Evolutionary conservation across 108 stramenopile genomes (phyloP).

Genomic region (Nitzschia sp.): DNA sequence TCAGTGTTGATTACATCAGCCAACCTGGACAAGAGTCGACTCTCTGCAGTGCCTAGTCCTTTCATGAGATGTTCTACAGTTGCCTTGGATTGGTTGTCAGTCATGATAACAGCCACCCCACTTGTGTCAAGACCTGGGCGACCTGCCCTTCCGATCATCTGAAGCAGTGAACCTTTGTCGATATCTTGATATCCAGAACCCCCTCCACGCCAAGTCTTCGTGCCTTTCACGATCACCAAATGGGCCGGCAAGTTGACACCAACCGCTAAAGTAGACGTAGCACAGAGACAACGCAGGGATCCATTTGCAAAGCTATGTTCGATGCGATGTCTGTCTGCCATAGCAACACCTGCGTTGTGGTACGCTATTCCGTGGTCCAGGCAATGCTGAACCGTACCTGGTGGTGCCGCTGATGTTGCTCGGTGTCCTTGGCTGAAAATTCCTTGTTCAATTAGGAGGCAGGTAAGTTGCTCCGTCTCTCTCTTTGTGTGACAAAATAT

Average conservation of each 20-base stretch:
- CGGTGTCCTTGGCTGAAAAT: conserved; percentile 2
- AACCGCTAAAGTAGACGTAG: conserved; percentile 94
- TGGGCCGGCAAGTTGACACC: conserved; percentile 96
- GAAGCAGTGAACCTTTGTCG: conserved; percentile 79
- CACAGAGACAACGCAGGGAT: conserved; percentile 73
- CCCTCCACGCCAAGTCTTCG: conserved; percentile 87
- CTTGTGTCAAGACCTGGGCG: conserved; percentile 92
- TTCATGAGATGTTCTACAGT: conserved; percentile 34
- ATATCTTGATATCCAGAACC: conserved; percentile 80
- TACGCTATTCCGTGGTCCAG: conserved; percentile 78
- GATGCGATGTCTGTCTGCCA: conserved; percentile 64
- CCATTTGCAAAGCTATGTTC: conserved; percentile 79
- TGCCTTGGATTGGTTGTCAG: conserved; percentile 55
- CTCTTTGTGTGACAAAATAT: conserved; percentile 95
- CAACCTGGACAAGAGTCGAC: conserved; percentile 55
- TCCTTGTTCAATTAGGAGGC: conserved; percentile 39
- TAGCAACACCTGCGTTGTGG: conserved; percentile 86
- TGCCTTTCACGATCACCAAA: conserved; percentile 93
- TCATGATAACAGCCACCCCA: conserved; percentile 89
- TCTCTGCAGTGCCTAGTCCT: conserved; percentile 72
- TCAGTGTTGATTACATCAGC: conserved; percentile 80
- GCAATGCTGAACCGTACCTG: conserved; percentile 54
- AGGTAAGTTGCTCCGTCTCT: conserved; percentile 78
- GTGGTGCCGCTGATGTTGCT: conserved; percentile 7
- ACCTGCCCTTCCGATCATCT: conserved; percentile 98